Evolutionary conservation across 2,329 filamentous ascomycete genomes (phyloP).

Genomic region (Penicillium sp.): DNA sequence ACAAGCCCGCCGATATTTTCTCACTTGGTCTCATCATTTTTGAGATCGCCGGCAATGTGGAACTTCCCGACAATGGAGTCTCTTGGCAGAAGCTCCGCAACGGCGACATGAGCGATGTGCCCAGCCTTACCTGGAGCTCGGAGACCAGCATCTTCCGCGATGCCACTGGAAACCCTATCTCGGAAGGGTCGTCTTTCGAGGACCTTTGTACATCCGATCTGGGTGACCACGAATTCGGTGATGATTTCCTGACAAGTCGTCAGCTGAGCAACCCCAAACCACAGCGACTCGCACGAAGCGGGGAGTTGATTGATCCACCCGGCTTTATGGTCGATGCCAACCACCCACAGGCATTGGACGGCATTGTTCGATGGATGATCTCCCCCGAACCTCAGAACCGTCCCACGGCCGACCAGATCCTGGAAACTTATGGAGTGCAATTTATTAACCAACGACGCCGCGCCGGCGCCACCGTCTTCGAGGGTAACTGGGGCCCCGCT

Average conservation of each 20-base stretch:
- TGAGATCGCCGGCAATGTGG: slow-evolving; percentile 90
- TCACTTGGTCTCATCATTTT: slow-evolving; percentile 91
- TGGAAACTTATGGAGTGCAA: slow-evolving; percentile 68
- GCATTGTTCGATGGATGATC: slow-evolving; percentile 85
- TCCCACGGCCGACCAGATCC: slow-evolving; percentile 70
- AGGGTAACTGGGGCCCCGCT: slow-evolving; percentile 89
- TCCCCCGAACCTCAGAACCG: slow-evolving; percentile 68
- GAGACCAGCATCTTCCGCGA: slow-evolving; percentile 71
- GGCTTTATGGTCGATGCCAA: slow-evolving; percentile 80
- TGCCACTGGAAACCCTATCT: slow-evolving; percentile 66
- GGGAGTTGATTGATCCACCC: slow-evolving; percentile 68
- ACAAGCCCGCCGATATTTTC: slow-evolving; percentile 91
- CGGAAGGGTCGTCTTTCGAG: slow-evolving; percentile 44
- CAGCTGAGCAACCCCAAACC: slow-evolving; percentile 25
- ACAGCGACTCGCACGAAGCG: slow-evolving; percentile 41
- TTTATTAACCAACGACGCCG: slow-evolving; percentile 77
- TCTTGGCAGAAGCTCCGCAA: slow-evolving; percentile 88
- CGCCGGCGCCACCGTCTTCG: slow-evolving; percentile 89
- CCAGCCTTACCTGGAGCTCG: slow-evolving; percentile 77
- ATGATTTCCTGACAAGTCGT: slow-evolving; percentile 33
- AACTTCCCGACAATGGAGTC: slow-evolving; percentile 86
- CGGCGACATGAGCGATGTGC: slow-evolving; percentile 84
- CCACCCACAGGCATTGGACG: slow-evolving; percentile 74
- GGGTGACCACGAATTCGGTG: slow-evolving; percentile 45
- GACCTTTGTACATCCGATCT: slow-evolving; percentile 44